These are phyloP conservation scores for Cavenderia fasciculata DNA, from an alignment of 78 protist species.

Conservation along the genomic window DNA sequence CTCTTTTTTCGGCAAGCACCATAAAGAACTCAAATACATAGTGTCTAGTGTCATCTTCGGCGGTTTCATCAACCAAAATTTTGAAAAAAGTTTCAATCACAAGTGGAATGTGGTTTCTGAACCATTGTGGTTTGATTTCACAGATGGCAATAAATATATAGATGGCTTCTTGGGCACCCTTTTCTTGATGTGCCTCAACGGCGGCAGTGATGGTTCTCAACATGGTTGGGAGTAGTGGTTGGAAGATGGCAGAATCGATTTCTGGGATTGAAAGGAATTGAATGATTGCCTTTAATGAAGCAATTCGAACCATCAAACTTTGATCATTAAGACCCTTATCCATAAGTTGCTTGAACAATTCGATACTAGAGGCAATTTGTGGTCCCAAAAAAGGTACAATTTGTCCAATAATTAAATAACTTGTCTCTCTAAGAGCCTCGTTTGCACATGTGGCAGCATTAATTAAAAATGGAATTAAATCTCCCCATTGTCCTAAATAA, in stretches of 20 bases:
- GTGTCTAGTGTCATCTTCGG: slow-evolving; percentile 80
- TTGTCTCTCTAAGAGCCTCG: slow-evolving; percentile 34
- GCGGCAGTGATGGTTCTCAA: slow-evolving; percentile 44
- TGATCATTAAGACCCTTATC: slow-evolving; percentile 32
- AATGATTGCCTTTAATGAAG: slow-evolving; percentile 38
- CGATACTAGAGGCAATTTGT: background rate
- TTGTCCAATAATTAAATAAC: slow-evolving; percentile 21
- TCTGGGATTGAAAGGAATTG: slow-evolving; percentile 25
- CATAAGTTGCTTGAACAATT: background rate
- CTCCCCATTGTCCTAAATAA: slow-evolving; percentile 29
- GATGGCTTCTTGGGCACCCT: slow-evolving; percentile 57
- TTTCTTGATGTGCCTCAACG: slow-evolving; percentile 41
- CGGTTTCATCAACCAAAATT: slow-evolving; percentile 1
- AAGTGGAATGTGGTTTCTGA: background rate
- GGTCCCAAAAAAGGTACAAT: background rate
- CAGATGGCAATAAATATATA: slow-evolving; percentile 37
- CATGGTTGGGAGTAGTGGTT: slow-evolving; percentile 50
- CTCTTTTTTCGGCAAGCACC: slow-evolving; percentile 51
- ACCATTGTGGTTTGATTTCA: slow-evolving; percentile 57
- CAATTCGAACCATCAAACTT: slow-evolving; percentile 16
- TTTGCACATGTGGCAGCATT: background rate
- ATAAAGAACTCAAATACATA: slow-evolving; percentile 66
- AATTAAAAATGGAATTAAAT: slow-evolving; percentile 8
- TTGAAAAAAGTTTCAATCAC: slow-evolving; percentile 10
- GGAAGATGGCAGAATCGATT: slow-evolving; percentile 8